A percentile compares a stretch with the other conserved stretches of the same genome.
Evolutionary conservation across 495 filamentous ascomycete genomes (phyloP).

Genomic region (Copromyces sp.): DNA sequence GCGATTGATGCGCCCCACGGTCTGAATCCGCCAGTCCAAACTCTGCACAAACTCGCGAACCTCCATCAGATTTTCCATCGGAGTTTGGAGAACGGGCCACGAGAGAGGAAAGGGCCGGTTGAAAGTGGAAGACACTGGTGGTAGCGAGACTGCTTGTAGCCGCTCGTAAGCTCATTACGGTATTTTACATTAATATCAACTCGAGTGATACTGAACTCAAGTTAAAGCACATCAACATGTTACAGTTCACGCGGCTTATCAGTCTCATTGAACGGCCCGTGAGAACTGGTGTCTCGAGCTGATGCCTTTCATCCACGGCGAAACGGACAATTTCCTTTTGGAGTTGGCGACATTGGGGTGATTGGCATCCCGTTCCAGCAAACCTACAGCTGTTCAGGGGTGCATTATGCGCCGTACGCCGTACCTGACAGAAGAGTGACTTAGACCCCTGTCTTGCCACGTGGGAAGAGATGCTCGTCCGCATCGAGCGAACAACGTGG

Average conservation of each 20-base stretch:
- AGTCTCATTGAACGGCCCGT: neutral
- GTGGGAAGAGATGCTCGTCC: neutral
- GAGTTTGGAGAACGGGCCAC: neutral
- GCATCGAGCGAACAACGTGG: neutral
- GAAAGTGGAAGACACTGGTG: neutral
- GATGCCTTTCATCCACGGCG: neutral
- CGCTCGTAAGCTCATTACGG: neutral
- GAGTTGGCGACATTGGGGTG: neutral
- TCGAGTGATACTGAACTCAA: neutral
- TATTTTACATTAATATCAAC: neutral
- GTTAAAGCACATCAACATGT: neutral
- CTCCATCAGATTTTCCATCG: neutral
- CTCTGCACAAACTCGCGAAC: neutral
- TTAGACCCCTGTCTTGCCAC: neutral
- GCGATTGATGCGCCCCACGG: neutral
- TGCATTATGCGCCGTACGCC: neutral
- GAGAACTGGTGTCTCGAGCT: neutral
- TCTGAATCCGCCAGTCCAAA: neutral
- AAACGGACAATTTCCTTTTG: neutral
- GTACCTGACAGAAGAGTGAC: neutral
- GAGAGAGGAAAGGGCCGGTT: neutral
- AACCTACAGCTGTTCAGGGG: neutral
- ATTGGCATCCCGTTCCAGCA: neutral
- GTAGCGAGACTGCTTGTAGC: neutral
- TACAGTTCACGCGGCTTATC: neutral